phyloP scores from a whole-genome alignment of 2,329 filamentous ascomycete species.

The Chlorencoelia australis region DNA sequence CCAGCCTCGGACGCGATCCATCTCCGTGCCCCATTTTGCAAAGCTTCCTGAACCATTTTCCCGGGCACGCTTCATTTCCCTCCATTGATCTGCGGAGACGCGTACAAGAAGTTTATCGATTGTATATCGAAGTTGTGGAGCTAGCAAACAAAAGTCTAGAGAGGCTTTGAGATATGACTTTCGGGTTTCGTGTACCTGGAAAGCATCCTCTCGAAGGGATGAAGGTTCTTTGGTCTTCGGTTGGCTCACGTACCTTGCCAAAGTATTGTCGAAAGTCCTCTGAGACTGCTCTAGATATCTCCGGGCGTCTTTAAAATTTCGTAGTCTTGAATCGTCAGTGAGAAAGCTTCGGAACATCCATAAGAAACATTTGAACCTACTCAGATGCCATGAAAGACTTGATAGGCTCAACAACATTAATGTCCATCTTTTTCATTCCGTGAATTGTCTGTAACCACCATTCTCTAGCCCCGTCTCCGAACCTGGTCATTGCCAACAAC shows the following conservation, averaged over 20 bases:
- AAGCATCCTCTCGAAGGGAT: slow-evolving; percentile 85
- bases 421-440: slow-evolving; percentile 69
- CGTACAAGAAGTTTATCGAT: slow-evolving; percentile 81
- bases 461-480: slow-evolving; percentile 77
- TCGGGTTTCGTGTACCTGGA: slow-evolving; percentile 85
- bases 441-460: slow-evolving; percentile 73
- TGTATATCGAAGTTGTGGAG: slow-evolving; percentile 72
- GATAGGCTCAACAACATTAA: slow-evolving; percentile 71
- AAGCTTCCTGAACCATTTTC: slow-evolving; percentile 54
- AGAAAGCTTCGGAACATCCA: background rate
- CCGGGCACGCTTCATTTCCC: slow-evolving; percentile 65
- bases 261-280: slow-evolving; percentile 70
- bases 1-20: slow-evolving; percentile 90
- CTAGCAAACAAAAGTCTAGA: slow-evolving; percentile 85
- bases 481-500: slow-evolving; percentile 71
- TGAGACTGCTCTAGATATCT: slow-evolving; percentile 69
- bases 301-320: slow-evolving; percentile 76
- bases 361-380: slow-evolving; percentile 10
- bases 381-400: slow-evolving; percentile 69
- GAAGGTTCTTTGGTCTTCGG: slow-evolving; percentile 92
- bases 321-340: too few relatives aligned
- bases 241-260: slow-evolving; percentile 74
- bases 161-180: slow-evolving; percentile 85
- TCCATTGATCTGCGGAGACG: slow-evolving; percentile 79
- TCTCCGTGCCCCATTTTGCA: slow-evolving; percentile 61